Percentiles rank a stretch among this genome's conserved stretches.
Conservation (phyloP, 495 filamentous ascomycete species). For the Neurospora intermedia region DNA sequence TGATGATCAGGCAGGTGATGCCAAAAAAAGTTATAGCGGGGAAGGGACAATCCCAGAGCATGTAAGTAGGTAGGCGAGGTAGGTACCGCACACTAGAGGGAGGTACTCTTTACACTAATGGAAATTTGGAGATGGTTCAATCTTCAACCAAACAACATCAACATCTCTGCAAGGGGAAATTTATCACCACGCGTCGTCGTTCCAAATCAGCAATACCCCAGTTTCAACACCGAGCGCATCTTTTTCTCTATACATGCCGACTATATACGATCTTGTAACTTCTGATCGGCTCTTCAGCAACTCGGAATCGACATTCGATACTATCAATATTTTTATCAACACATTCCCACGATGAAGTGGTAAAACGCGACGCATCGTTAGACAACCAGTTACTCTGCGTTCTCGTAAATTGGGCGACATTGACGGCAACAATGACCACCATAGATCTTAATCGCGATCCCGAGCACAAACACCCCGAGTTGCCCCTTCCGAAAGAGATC, state of each 20-base stretch:
- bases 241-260: neutral
- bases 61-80: neutral
- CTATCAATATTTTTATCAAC: neutral
- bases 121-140: neutral
- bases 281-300: neutral
- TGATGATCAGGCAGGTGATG: neutral
- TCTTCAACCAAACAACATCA: neutral
- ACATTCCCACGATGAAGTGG: neutral
- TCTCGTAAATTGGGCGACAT: neutral
- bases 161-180: neutral
- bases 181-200: neutral
- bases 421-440: neutral
- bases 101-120: neutral
- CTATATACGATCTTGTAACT: neutral
- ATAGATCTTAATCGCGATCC: neutral
- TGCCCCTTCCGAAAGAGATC: slow-evolving; percentile 11
- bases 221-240: neutral
- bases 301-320: neutral
- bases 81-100: neutral
- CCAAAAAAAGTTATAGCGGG: slow-evolving; percentile 1
- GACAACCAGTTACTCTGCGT: neutral
- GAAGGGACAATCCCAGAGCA: neutral
- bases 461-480: neutral
- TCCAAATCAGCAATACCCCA: neutral
- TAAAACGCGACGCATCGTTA: neutral